These are phyloP conservation scores for Fallopia convolvulus DNA, from an alignment of 148 eudicot genomes.

Conservation along the genomic window DNA sequence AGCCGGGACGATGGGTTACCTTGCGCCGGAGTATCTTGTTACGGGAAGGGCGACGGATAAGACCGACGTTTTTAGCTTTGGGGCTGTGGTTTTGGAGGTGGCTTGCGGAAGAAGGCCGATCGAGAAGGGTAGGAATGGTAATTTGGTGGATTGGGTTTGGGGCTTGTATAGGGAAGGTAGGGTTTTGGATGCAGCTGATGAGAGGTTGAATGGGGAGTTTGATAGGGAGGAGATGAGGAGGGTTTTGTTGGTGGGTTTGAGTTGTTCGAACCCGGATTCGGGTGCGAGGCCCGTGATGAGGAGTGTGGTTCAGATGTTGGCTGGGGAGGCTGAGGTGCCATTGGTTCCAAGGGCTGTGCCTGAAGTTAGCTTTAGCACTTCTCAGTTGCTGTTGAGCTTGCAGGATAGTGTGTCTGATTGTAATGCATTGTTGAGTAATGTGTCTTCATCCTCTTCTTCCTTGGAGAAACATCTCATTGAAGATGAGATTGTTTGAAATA, in stretches of 20 bases:
- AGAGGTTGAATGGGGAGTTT: constrained; percentile 39
- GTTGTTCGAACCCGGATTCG: constrained; percentile 72
- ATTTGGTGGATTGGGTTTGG: constrained; percentile 89
- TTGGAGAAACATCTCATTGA: constrained; percentile 12
- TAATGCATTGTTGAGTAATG: constrained; percentile 48
- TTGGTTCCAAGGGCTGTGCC: constrained; percentile 61
- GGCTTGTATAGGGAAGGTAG: constrained; percentile 53
- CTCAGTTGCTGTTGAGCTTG: constrained; percentile 52
- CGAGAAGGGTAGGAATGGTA: constrained; percentile 39
- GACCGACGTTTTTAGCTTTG: constrained; percentile 65
- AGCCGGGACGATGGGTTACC: constrained; percentile 85
- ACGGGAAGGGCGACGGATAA: constrained; percentile 69
- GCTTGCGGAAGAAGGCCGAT: constrained; percentile 71
- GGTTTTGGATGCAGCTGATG: constrained; percentile 40
- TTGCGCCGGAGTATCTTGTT: constrained; percentile 68
- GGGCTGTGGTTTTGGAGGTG: constrained; percentile 77
- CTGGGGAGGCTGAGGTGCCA: constrained; percentile 64
- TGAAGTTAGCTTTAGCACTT: constrained; percentile 50
- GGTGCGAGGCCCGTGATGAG: constrained; percentile 55
- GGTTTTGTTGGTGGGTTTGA: constrained; percentile 56
- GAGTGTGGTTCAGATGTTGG: constrained; percentile 62
- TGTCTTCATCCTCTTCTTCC: constrained; percentile 42
- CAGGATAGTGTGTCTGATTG: constrained; percentile 79
- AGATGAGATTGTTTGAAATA: constrained; percentile 15
- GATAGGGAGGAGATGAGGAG: constrained; percentile 56